These are phyloP conservation scores for Arthrobotrys pseudoclavata DNA, from an alignment of 2,329 filamentous ascomycete species.

Conservation along the genomic window DNA sequence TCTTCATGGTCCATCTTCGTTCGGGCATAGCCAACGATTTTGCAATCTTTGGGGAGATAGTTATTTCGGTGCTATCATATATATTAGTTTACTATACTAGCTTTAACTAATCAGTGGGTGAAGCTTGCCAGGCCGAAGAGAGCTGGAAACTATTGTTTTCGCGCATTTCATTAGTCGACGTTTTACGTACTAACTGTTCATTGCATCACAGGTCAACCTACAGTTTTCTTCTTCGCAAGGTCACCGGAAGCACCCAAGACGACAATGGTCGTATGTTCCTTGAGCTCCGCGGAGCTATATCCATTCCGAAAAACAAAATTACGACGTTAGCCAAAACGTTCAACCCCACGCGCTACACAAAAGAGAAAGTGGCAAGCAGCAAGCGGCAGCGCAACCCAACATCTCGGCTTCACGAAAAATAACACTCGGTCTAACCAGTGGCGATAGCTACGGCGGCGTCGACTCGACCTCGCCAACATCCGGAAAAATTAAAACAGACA, in stretches of 20 bases:
- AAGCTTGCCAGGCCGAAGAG: constrained; percentile 93
- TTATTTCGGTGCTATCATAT: constrained; percentile 89
- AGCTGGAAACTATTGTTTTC: constrained; percentile 81
- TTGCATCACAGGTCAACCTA: constrained; percentile 67
- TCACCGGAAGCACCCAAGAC: constrained; percentile 97
- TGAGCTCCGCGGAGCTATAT: constrained; percentile 87
- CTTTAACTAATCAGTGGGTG: constrained; percentile 42
- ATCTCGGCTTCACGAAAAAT: not conserved
- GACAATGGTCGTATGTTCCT: constrained; percentile 97
- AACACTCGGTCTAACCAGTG: constrained; percentile 17
- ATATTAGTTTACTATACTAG: constrained; percentile 20
- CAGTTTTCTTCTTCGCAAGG: constrained; percentile 99
- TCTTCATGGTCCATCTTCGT: constrained; percentile 99
- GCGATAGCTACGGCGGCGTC: not conserved
- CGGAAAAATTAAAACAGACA: constrained; percentile 27
- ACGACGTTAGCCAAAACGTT: constrained; percentile 23
- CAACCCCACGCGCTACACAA: not conserved
- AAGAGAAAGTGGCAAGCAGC: not conserved
- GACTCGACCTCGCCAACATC: not conserved
- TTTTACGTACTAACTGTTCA: not conserved
- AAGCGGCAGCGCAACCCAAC: constrained; percentile 1
- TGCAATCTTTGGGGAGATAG: constrained; percentile 96
- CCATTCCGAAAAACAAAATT: constrained; percentile 29
- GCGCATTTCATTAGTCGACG: constrained; percentile 20
- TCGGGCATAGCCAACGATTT: constrained; percentile 97